Base-by-base conservation (phyloP, 768 basidiomycete genomes). In the Rhodotorula paludigena region DNA sequence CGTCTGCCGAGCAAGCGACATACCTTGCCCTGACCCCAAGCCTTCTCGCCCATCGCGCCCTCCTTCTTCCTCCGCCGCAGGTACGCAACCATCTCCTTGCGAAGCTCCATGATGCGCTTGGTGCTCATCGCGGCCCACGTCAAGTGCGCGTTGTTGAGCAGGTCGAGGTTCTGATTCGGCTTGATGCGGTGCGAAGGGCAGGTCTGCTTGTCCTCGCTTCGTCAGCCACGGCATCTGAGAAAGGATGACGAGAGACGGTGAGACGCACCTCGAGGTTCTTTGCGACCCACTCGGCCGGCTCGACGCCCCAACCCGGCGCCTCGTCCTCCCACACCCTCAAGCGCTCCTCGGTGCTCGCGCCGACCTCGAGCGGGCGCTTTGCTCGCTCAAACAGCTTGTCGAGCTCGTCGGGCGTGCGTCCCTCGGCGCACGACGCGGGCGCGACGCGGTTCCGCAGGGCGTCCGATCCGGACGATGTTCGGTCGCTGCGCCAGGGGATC, bases 201-300 rank as follows among this genome's bases (percentile, higher is more conserved):
- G 11, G 63, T 63, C 64, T 69, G 60, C 39, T 10, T 5, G n/a
- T n/a, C n/a, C n/a, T n/a, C n/a, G n/a, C n/a, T n/a, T n/a, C n/a
- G n/a, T n/a, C n/a, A n/a, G n/a, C n/a, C n/a, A n/a, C n/a, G n/a
- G 32, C 23, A 10, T 8, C 42, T 3, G 25, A 23, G 33, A 1
- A 11, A 35, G 18, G 9, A 14, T 8, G 21, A 2, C 15, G 14
- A 20, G 33, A 35, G 25, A 48, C 28, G 30, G 18, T 12, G 32
- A n/a, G 45, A 38, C 60, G 36, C 23, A 69, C 68, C 58, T 65
- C 57, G 21, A 60, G 25, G 28, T 48, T 59, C 42, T 59, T 55
- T 38, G 11, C 5, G 14, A 70, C 69, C 69, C 69, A 70, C 18
- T 70, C 69, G 1, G 60, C 69, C 3, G 57, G 33, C 47, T 70